Evolutionary conservation across 768 basidiomycete genomes (phyloP).

Genomic region (Naganishia randhawae): DNA sequence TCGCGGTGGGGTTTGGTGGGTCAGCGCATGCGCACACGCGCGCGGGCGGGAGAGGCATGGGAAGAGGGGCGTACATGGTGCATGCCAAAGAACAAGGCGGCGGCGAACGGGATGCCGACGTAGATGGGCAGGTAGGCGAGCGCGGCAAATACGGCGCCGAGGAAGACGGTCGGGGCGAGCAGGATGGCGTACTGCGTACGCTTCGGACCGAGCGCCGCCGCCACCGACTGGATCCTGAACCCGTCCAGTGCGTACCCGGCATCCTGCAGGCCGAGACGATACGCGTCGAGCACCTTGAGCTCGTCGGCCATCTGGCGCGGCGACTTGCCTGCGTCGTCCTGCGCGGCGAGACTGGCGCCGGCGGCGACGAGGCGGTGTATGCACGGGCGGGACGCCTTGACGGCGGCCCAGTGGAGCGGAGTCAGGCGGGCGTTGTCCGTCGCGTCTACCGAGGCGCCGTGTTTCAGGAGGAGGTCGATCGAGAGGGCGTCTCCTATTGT

Average conservation of each 20-base stretch:
- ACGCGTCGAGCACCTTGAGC: slow-evolving; percentile 83
- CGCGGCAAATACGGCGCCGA: slow-evolving; percentile 80
- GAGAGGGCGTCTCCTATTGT: slow-evolving; percentile 87
- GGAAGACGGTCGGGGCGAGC: slow-evolving; percentile 68
- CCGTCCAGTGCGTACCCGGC: slow-evolving; percentile 62
- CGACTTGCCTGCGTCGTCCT: slow-evolving; percentile 79
- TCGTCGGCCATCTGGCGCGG: slow-evolving; percentile 92
- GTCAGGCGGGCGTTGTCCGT: slow-evolving; percentile 78
- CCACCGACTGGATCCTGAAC: slow-evolving; percentile 59
- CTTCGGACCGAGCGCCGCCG: slow-evolving; percentile 72
- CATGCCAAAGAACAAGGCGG: slow-evolving; percentile 86
- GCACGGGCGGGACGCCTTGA: slow-evolving; percentile 82
- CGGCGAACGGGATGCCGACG: slow-evolving; percentile 73
- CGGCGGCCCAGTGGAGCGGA: slow-evolving; percentile 95
- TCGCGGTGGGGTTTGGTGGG: neutral
- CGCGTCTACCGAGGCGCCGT: slow-evolving; percentile 73
- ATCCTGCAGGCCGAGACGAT: slow-evolving; percentile 82
- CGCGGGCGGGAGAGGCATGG: neutral
- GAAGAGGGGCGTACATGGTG: slow-evolving; percentile 66
- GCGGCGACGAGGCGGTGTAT: slow-evolving; percentile 80
- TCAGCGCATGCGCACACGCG: neutral
- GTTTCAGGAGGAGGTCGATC: slow-evolving; percentile 80
- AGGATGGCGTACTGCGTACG: slow-evolving; percentile 80
- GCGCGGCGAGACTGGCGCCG: slow-evolving; percentile 73
- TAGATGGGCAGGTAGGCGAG: slow-evolving; percentile 84